phyloP scores from a whole-genome alignment of 768 basidiomycete species.

The Leccinum aurantiacum region DNA sequence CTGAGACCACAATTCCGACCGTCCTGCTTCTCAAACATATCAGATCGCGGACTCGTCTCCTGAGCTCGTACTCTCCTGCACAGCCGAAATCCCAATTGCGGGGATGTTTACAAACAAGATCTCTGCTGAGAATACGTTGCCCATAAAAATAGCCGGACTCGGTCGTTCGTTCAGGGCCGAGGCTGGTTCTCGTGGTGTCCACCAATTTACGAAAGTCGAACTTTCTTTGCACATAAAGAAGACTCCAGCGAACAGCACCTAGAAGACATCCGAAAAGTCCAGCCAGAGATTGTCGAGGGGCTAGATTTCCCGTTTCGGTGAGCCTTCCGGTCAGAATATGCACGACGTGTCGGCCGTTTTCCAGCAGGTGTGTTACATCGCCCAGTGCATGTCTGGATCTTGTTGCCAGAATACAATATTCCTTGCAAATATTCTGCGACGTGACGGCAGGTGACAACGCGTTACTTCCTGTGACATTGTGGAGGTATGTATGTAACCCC shows the following conservation, averaged over 20 bases:
- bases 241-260: slow-evolving; percentile 72
- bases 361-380: no score
- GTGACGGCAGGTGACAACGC: no score
- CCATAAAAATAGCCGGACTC: slow-evolving; percentile 80
- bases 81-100: slow-evolving; percentile 92
- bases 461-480: no score
- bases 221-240: slow-evolving; percentile 69
- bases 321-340: slow-evolving; percentile 13
- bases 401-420: no score
- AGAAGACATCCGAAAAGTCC: slow-evolving; percentile 74
- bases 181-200: slow-evolving; percentile 92
- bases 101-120: slow-evolving; percentile 84
- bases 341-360: not conserved
- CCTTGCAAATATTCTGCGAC: no score
- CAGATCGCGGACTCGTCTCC: slow-evolving; percentile 51
- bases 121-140: slow-evolving; percentile 55
- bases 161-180: slow-evolving; percentile 94
- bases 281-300: slow-evolving; percentile 73
- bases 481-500: no score
- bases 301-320: slow-evolving; percentile 81
- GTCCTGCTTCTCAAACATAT: slow-evolving; percentile 74
- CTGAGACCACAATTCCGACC: slow-evolving; percentile 63
- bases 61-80: slow-evolving; percentile 84
- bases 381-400: no score
- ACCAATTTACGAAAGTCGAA: slow-evolving; percentile 97